Base-by-base conservation (phyloP, 208 protist genomes). In the Trypanosoma congolense region DNA sequence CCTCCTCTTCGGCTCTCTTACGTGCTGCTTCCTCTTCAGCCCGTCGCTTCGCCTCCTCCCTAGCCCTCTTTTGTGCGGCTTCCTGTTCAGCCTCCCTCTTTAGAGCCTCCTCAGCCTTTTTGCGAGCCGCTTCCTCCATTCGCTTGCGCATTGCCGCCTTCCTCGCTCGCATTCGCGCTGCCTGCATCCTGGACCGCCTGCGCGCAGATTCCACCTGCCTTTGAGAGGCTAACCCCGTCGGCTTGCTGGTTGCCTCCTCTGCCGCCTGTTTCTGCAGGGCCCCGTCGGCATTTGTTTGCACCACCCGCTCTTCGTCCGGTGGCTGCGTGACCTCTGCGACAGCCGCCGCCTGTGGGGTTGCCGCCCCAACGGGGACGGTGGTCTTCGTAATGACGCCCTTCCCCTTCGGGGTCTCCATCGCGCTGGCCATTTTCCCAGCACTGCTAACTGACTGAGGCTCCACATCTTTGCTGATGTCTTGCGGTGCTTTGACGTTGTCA, bases 1-100 rank as follows among this genome's bases (percentile, higher is more conserved):
- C 61, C 25, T 62, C 54, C n/a, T 61, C 44, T 30, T 50, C 55
- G 31, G 55, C 55, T 33, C 35, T 51, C 55, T 50, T 59, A 2
- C 41, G 63, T 38, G 40, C 58, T 14, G 42, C 51, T 28, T 30
- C 58, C n/a, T 60, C 52, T 16, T 56, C 40, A n/a, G 38, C 54
- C 38, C 51, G 25, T 48, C 26, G n/a, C 36, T 53, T 40, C 12
- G 55, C 46, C 35, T 57, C 42, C 31, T 51, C 62, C 36, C 56
- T 46, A 31, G 62, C 46, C 29, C 24, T 43, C 50, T 40, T 63
- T 3, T 38, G 45, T 41, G 35, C 21, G 16, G 38, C 45, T 10
- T 49, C 33, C 35, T 57, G 42, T 49, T 57, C 35, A 40, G 43
- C 41, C 29, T 41, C 40, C 44, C 30, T 44, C 1, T 50, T 16